These are phyloP conservation scores for Penicillium goetzii DNA, from an alignment of 495 filamentous ascomycete species.

Conservation along the genomic window DNA sequence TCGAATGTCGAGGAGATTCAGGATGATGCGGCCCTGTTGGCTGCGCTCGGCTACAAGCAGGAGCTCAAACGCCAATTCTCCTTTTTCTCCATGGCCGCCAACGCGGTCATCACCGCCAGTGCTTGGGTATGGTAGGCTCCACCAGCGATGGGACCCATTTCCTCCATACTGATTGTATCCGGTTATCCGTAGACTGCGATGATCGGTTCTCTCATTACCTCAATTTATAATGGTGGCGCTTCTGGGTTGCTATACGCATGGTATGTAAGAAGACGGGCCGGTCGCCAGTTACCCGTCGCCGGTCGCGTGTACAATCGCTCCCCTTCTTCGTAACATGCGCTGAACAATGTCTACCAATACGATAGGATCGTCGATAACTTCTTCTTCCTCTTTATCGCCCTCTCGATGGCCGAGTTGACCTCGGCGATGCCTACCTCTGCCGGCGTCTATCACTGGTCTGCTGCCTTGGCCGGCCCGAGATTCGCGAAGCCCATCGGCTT, in stretches of 20 bases:
- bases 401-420: slow-evolving; percentile 18
- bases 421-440: slow-evolving; percentile 19
- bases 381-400: slow-evolving; percentile 16
- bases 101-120: slow-evolving; percentile 15
- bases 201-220: slow-evolving; percentile 16
- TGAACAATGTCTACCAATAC: background rate
- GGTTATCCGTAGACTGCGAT: slow-evolving; percentile 12
- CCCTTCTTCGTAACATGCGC: background rate
- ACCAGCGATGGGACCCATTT: background rate
- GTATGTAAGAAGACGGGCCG: background rate
- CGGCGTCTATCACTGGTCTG: slow-evolving; percentile 19
- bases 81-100: slow-evolving; percentile 18
- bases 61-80: slow-evolving; percentile 16
- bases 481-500: slow-evolving; percentile 15
- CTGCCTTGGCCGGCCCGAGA: slow-evolving; percentile 12
- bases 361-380: slow-evolving; percentile 19
- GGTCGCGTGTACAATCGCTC: background rate
- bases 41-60: slow-evolving; percentile 13
- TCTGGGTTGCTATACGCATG: slow-evolving; percentile 15
- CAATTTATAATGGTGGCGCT: slow-evolving; percentile 20
- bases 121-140: slow-evolving; percentile 12
- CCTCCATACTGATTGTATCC: slow-evolving; percentile 4
- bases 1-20: background rate
- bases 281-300: background rate
- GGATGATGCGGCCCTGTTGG: slow-evolving; percentile 16